A percentile compares a stretch with the other conserved stretches of the same genome.
Conservation (phyloP, 1,284 basidiomycete species). For the Ceratobasidium sp. region DNA sequence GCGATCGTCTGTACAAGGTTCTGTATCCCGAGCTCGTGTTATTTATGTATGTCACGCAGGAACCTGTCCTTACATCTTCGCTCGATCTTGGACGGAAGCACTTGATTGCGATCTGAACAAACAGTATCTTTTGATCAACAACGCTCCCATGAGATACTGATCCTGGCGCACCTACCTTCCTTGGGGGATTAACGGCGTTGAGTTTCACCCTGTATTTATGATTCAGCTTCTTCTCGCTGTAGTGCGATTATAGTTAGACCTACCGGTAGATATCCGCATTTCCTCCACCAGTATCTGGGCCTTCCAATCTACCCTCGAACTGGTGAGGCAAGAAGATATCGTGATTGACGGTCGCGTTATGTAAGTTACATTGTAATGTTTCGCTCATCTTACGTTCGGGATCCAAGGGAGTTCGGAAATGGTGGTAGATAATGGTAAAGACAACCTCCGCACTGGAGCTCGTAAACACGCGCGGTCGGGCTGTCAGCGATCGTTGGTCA, state of each 20-base stretch:
- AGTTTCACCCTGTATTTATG: not conserved
- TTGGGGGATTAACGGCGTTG: not conserved
- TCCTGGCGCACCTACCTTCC: not conserved
- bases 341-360: not conserved
- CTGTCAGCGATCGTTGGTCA: no score
- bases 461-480: no score
- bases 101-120: not conserved
- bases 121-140: not conserved
- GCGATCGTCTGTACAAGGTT: not conserved
- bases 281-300: not conserved
- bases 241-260: not conserved
- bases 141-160: not conserved
- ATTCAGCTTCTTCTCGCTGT: not conserved
- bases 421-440: no score
- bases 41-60: not conserved
- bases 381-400: no score
- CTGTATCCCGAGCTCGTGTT: not conserved
- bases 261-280: not conserved
- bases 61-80: not conserved
- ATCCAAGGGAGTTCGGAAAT: no score
- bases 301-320: not conserved
- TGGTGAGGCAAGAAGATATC: not conserved
- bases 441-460: no score
- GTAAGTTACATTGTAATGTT: not conserved
- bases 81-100: not conserved